Evolutionary conservation across 495 filamentous ascomycete species (phyloP), one percentile per base, ranked within the genome.

Genomic region (Sabuloglossum arenarium): DNA sequence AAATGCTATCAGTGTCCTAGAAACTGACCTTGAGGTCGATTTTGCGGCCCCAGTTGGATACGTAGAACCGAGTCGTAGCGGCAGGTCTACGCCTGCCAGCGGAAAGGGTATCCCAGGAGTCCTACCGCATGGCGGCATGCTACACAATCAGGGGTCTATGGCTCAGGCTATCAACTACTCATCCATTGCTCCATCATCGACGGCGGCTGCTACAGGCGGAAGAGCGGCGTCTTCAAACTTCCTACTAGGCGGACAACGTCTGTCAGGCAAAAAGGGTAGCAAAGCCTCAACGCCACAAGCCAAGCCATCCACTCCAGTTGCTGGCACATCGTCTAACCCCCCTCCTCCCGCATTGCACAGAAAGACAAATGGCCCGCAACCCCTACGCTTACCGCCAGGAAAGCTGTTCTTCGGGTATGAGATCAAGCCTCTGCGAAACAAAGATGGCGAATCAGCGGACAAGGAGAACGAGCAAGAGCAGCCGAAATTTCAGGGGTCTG

Each of bases 321-420:
- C 83, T 1, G 84, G 84, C 1, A 63, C 73, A 16, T 83, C 81
- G 1, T 75, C 78, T 0, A 85, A 84, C 61, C 65, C 72, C 43
- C 68, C 73, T 53, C 66, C 71, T 50, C 70, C 70, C 23, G 21
- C 39, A 31, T 29, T 49, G 19, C 46, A n/a, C 58, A 56, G 57
- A 53, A 64, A 29, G 58, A 59, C 57, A 21, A 89, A 91, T 62
- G 82, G 89, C 2, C 89, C 90, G 0, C 84, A 90, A 63, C 91
- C 91, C 1, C 73, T 98, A 9, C 78, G 91, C 23, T 68, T 98
- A 53, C 79, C 87, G 1, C 84, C 82, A 0, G 89, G 90, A 56
- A 90, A 95, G 64, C 71, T 98, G 6, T 98, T 98, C 71, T 91
- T 98, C 60, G 91, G 91, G 11, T 98, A 97, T 62, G 80, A 91